phyloP scores from a whole-genome alignment of 768 basidiomycete genomes.

The Podaxis sp. region DNA sequence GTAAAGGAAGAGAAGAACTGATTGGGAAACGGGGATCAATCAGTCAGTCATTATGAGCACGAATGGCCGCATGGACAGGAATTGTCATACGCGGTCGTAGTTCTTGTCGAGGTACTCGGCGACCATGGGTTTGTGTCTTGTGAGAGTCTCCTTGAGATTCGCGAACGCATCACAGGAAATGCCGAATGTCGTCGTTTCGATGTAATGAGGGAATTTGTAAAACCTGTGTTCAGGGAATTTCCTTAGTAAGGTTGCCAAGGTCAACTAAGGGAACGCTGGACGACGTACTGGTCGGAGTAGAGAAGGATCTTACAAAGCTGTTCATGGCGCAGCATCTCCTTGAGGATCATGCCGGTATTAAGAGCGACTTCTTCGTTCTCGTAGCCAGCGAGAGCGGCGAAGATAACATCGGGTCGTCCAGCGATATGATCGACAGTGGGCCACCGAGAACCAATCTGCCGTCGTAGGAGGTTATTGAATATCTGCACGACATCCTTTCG shows the following conservation, averaged over 20 bases:
- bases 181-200: slow-evolving; percentile 97
- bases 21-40: slow-evolving; percentile 8
- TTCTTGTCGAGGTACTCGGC: slow-evolving; percentile 96
- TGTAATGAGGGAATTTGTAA: slow-evolving; percentile 94
- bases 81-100: slow-evolving; percentile 78
- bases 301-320: slow-evolving; percentile 86
- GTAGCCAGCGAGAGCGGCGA: slow-evolving; percentile 88
- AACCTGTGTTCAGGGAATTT: slow-evolving; percentile 54
- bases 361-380: slow-evolving; percentile 94
- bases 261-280: slow-evolving; percentile 11
- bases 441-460: slow-evolving; percentile 91
- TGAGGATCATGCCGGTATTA: slow-evolving; percentile 97
- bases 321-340: slow-evolving; percentile 96
- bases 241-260: slow-evolving; percentile 11
- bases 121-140: slow-evolving; percentile 97
- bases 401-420: slow-evolving; percentile 70
- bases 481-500: slow-evolving; percentile 84
- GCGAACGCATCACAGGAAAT: slow-evolving; percentile 98
- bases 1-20: slow-evolving; percentile 97
- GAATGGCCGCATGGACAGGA: slow-evolving; percentile 13
- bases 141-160: slow-evolving; percentile 96
- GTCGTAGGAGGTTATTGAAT: slow-evolving; percentile 83
- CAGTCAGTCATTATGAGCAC: slow-evolving; percentile 15
- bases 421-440: slow-evolving; percentile 97
- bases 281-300: slow-evolving; percentile 87